A percentile compares a stretch with the other conserved stretches of the same genome.
Evolutionary conservation across 805 yeast species (phyloP).

Genomic region (Lipomyces spencermartinsiae): DNA sequence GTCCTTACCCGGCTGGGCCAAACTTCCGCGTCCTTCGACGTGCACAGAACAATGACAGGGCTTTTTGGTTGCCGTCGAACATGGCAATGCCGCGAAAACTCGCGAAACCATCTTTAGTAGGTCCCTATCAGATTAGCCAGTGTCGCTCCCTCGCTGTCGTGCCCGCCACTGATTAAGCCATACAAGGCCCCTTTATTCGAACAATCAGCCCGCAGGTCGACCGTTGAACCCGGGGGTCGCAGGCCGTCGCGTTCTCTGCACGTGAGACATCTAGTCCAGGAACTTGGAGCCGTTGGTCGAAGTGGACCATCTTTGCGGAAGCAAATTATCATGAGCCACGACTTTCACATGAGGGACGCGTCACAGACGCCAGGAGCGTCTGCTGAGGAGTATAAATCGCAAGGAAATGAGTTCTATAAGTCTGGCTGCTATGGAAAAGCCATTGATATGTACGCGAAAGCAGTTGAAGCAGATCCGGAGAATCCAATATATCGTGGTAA

Average conservation of each 20-base stretch:
- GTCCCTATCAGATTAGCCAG: not conserved
- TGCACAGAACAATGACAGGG: not conserved
- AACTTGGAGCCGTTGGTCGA: not conserved
- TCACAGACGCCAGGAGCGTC: constrained; percentile 1
- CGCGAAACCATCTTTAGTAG: not conserved
- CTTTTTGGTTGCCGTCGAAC: not conserved
- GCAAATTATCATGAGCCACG: not conserved
- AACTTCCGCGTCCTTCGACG: constrained; percentile 7
- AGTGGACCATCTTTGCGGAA: not conserved
- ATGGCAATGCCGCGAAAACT: not conserved
- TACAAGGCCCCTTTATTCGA: not conserved
- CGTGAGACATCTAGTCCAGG: not conserved
- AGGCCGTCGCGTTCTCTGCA: not conserved
- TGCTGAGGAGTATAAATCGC: constrained; percentile 41
- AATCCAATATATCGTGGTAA: constrained; percentile 49
- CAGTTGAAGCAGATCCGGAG: constrained; percentile 44
- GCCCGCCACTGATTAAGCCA: not conserved
- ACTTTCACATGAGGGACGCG: constrained; percentile 8
- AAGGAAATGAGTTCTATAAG: constrained; percentile 50
- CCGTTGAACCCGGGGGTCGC: not conserved
- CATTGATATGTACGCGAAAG: constrained; percentile 39
- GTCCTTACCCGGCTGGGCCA: constrained; percentile 14
- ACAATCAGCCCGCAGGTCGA: not conserved
- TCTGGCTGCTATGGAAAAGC: constrained; percentile 49
- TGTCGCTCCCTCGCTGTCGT: not conserved